phyloP scores from a whole-genome alignment of 345 rosid genomes.

The Aquilaria sinensis region DNA sequence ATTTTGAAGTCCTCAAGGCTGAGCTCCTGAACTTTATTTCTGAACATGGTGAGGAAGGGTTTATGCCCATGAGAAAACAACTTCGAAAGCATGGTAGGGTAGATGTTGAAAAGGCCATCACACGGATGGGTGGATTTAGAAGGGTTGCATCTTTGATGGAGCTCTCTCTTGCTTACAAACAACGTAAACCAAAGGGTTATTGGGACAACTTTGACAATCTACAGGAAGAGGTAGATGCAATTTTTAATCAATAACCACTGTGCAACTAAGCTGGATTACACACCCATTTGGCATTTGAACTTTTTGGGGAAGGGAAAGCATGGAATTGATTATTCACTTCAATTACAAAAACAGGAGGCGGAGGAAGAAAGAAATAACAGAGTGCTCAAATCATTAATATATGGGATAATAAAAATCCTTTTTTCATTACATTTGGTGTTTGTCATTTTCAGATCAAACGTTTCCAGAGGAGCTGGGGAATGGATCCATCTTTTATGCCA shows the following conservation, averaged over 20 bases:
- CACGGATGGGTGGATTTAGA: slow-evolving; percentile 91
- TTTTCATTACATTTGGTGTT: no score
- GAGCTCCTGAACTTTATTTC: slow-evolving; percentile 78
- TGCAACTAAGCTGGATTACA: no score
- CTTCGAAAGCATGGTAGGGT: slow-evolving; percentile 86
- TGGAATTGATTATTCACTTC: no score
- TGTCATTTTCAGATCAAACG: slow-evolving; percentile 40
- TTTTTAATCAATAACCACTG: background rate
- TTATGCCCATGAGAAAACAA: slow-evolving; percentile 99
- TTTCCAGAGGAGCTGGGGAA: slow-evolving; percentile 91
- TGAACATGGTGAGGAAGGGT: slow-evolving; percentile 91
- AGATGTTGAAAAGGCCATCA: slow-evolving; percentile 90
- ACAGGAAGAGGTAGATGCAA: slow-evolving; percentile 73
- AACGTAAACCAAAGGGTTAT: slow-evolving; percentile 91
- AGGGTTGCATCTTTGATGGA: slow-evolving; percentile 74
- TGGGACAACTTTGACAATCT: slow-evolving; percentile 94
- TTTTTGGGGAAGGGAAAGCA: no score
- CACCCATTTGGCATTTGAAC: no score
- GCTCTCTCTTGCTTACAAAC: slow-evolving; percentile 91
- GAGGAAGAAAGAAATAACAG: no score
- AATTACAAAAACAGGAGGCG: no score
- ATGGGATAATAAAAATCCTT: no score
- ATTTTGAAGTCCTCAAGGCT: slow-evolving; percentile 70
- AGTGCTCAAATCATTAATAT: no score
- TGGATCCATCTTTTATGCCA: slow-evolving; percentile 95